Conservation (phyloP, 1,139 yeast genomes). For the Debaryomyces coudertii region DNA sequence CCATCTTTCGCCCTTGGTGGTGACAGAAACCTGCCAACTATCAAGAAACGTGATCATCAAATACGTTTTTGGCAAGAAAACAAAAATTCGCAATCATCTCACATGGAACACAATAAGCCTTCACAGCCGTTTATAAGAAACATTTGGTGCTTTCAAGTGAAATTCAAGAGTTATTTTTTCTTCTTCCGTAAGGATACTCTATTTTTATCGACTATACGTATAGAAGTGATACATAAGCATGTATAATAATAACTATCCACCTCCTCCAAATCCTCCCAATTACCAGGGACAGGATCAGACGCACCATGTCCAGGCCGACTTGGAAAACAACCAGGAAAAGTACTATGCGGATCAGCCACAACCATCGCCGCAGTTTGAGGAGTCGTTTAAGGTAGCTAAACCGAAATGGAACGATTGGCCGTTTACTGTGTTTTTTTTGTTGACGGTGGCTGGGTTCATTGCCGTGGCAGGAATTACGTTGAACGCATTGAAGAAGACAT, state of each 20-base stretch:
- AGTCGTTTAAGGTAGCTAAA: constrained; percentile 66
- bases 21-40: neutral
- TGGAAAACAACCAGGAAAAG: constrained; percentile 30
- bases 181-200: neutral
- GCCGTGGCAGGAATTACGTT: constrained; percentile 73
- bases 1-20: neutral
- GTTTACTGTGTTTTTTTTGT: constrained; percentile 63
- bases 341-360: constrained; percentile 36
- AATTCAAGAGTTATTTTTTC: neutral
- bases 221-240: neutral
- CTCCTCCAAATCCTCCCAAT: constrained; percentile 10
- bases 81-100: constrained; percentile 10
- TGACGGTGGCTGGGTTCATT: constrained; percentile 67
- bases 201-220: neutral
- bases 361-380: constrained; percentile 52
- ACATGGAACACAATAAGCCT: constrained; percentile 9
- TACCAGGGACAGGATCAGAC: constrained; percentile 8
- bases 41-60: constrained; percentile 3
- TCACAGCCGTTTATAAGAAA: constrained; percentile 5
- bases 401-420: constrained; percentile 77
- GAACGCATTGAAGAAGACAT: constrained; percentile 60
- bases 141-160: neutral
- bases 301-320: constrained; percentile 22
- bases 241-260: constrained; percentile 6
- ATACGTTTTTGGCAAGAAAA: constrained; percentile 1